Base-by-base conservation (phyloP, 768 basidiomycete genomes). In the Termitomyces sp. region DNA sequence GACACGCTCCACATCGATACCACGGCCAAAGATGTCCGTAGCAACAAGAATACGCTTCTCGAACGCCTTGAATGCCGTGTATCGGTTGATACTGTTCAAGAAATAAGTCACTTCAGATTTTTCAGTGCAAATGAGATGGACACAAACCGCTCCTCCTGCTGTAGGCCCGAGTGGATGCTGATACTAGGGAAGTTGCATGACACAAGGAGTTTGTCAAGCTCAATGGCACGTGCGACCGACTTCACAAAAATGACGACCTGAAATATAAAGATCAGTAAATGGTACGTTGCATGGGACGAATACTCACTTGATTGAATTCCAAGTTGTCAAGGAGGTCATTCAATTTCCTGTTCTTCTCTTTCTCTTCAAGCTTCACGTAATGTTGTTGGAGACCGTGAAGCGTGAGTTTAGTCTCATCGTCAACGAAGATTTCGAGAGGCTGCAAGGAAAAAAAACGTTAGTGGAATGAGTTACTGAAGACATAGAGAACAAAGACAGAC, bases 191-290 rank as follows among this genome's bases (percentile, higher is more conserved):
- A 99, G 76, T 96, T 96, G 81, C 96, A 99, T 42, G 95, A 94
- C 29, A 96, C 91, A 42, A 99, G 81, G 7, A 99, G 80, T 73
- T 95, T 95, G 79, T 99, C 97, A 63, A 99, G 78, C 74, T 98
- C 95, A 60, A 94, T 95, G 1, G 96, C 97, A 65, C 97, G 90
- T 29, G 92, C 91, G 50, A 98, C 96, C 10, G 96, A 98, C 76
- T 98, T 99, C 62, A 99, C 97, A 66, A 99, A 99, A 67, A 99
- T 99, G 64, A 98, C 96, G 68, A 99, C 97, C 96, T 98, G 55
- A 43, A 3, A 38, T 31, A 45, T 43, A 56, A 36, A 25, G 31
- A 53, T 3, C 36, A 56, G 47, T 25, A 49, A 36, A 15, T 36
- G n/a, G 34, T 15, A 12, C 6, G 53, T 17, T 60, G 47, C 8